phyloP scores from a whole-genome alignment of 257 asterid genomes.

The Solanum gracilifrons region DNA sequence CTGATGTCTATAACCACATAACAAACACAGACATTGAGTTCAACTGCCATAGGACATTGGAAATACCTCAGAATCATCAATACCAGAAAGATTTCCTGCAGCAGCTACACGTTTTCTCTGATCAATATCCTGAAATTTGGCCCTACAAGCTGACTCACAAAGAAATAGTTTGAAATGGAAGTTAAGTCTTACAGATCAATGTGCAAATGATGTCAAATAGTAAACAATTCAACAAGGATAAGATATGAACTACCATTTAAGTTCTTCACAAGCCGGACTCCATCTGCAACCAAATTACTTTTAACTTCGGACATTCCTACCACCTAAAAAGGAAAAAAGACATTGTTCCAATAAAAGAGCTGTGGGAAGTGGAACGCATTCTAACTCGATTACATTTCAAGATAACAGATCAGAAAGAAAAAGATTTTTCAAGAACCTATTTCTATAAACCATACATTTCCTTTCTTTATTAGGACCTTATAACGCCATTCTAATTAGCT shows the following conservation, averaged over 20 bases:
- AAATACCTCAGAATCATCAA: constrained; percentile 52
- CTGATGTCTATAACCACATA: background rate
- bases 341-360: background rate
- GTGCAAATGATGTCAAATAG: background rate
- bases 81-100: constrained; percentile 26
- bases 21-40: background rate
- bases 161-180: background rate
- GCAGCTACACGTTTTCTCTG: constrained; percentile 3
- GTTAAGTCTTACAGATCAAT: background rate
- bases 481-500: background rate
- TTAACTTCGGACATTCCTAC: background rate
- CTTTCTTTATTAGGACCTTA: background rate
- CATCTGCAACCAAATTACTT: background rate
- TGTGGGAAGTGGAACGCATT: background rate
- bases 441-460: background rate
- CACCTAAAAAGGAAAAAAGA: background rate
- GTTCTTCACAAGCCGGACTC: background rate
- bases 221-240: background rate
- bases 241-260: background rate
- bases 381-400: background rate
- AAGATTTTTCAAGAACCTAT: background rate
- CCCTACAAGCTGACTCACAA: constrained; percentile 20
- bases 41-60: background rate
- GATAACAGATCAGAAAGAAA: background rate
- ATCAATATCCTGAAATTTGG: background rate